Evolutionary conservation across 1,139 yeast species (phyloP).

Genomic region (Sugiyamaella pinicola): DNA sequence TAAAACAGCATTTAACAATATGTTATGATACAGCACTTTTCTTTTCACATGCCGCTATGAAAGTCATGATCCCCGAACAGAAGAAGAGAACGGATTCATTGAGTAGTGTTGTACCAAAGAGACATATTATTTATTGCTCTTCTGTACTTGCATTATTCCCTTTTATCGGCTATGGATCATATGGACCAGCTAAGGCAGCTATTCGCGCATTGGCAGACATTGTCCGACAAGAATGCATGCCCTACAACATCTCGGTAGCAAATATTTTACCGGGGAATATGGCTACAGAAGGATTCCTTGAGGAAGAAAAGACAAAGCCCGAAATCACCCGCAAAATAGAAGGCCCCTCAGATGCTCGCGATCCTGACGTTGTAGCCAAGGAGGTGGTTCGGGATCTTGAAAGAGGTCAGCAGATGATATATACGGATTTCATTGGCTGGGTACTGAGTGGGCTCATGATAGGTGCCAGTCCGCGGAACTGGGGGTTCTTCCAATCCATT

Average conservation of each 20-base stretch:
- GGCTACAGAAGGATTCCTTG: slow-evolving; percentile 79
- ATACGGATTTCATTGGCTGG: slow-evolving; percentile 89
- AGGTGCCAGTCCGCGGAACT: slow-evolving; percentile 69
- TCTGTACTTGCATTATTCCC: slow-evolving; percentile 84
- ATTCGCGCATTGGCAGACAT: slow-evolving; percentile 71
- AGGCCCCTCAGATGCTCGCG: slow-evolving; percentile 75
- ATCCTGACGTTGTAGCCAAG: slow-evolving; percentile 67
- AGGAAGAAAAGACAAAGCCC: slow-evolving; percentile 86
- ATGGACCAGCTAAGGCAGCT: slow-evolving; percentile 89
- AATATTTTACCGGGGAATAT: slow-evolving; percentile 88
- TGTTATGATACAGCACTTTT: slow-evolving; percentile 77
- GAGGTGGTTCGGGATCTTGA: slow-evolving; percentile 59
- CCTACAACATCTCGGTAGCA: slow-evolving; percentile 56
- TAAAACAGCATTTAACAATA: slow-evolving; percentile 61
- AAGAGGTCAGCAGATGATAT: slow-evolving; percentile 70
- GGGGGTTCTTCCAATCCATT: slow-evolving; percentile 49
- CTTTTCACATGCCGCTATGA: slow-evolving; percentile 60
- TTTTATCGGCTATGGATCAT: slow-evolving; percentile 86
- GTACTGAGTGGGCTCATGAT: slow-evolving; percentile 65
- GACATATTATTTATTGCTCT: slow-evolving; percentile 76
- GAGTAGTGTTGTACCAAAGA: slow-evolving; percentile 27
- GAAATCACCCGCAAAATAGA: slow-evolving; percentile 78
- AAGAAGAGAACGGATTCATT: slow-evolving; percentile 22
- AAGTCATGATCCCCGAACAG: slow-evolving; percentile 45
- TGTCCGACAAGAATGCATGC: slow-evolving; percentile 77